Evolutionary conservation across 768 basidiomycete genomes (phyloP), one percentile per base, ranked within the genome.

Genomic region (Crassisporium funariophilum): DNA sequence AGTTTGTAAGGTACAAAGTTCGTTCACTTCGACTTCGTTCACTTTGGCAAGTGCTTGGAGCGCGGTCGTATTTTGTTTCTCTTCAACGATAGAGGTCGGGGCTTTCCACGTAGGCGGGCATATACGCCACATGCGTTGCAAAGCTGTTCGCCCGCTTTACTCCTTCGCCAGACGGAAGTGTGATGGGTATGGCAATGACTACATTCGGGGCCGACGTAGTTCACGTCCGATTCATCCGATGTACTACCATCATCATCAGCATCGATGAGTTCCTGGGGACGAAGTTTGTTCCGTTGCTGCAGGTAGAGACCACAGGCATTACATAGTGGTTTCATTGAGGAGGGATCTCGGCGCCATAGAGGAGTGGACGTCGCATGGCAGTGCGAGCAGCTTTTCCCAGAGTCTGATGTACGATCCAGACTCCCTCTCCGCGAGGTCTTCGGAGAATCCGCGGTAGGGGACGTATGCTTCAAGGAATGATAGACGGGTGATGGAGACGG

Each of bases 101-200:
- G 73, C 49, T 70, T 75, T 3, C 76, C 76, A 11, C 75, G 69
- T 36, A 78, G 67, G 22, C 76, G 65, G 21, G 61, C 61, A 49
- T 78, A 78, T 7, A 78, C 76, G 17, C 76, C 76, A 55, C 76
- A 78, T 4, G 76, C 76, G 42, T 78, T 78, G 56, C 76, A 78
- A 1, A 78, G 65, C 54, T 75, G 74, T 10, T 72, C 73, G 1
- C 76, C 76, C 1, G 71, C 65, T 58, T 78, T 78, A 53, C 74
- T 75, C 40, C 76, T 62, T 29, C 76, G 65, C 76, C 76, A 78
- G 33, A 78, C 76, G 6, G 74, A 75, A 3, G 76, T 78, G 33
- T 68, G 71, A 44, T 73, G 74, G 7, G 76, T 77, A 46, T 66
- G 69, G 48, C 76, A 78, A 58, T 77, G 76, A 43, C 71, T 75